Base-by-base conservation (phyloP, 768 basidiomycete genomes). In the Sistotremastrum suecicum region DNA sequence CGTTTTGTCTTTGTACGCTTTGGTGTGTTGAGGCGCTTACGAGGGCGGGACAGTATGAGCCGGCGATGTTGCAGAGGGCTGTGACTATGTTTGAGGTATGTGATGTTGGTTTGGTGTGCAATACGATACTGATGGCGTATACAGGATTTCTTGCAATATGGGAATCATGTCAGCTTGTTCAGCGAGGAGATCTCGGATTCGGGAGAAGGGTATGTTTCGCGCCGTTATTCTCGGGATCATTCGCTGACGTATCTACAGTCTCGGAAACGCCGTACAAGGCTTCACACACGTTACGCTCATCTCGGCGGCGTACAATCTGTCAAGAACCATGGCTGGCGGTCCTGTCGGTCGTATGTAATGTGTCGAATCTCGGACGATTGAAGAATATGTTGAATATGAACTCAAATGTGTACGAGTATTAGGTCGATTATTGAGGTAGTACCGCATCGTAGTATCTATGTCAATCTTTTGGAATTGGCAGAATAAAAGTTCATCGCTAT, bases 11-110 rank as follows among this genome's bases (percentile, higher is more conserved):
- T 41, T 91, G 88, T 56, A 87, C 84, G 0, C 60, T 88, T 5
- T 88, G 83, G 85, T 83, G 82, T 51, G 67, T 94, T 38, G 91
- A 97, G 55, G 90, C 90, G 0, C 63, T 98, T 50, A 87, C 89
- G 0, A 74, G 92, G 7, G 91, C 85, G 0, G 90, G 90, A 0
- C 74, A 83, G 48, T 86, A 73, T 49, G 83, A 94, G 53, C 69
- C 65, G 41, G 52, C 68, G 5, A 69, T 90, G 52, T 65, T 94
- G 9, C 64, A 64, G 9, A 75, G 72, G 44, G 80, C 90, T 4
- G 70, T 85, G 4, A 61, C 72, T n/a, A 91, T 95, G 83, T 91
- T 97, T 50, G 88, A 92, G 71, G 89, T 87, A 47, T 38, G 70
- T 34, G 31, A 42, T 47, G n/a, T 44, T 29, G 6, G 7, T 12